phyloP scores from a whole-genome alignment of 2,329 filamentous ascomycete species.

The Talaromyces sp. region DNA sequence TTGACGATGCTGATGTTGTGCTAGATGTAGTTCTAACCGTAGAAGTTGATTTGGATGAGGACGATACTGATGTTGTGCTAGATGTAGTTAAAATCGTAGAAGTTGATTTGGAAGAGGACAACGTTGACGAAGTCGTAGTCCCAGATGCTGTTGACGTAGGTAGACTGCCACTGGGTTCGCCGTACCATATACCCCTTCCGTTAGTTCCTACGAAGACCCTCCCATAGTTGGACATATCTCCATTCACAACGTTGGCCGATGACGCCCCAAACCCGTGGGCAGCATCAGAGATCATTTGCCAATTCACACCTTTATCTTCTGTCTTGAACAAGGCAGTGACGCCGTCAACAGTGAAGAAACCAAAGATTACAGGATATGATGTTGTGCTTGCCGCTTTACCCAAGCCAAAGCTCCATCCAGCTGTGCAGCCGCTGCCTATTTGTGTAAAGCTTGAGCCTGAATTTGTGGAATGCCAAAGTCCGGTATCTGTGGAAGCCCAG shows the following conservation, averaged over 20 bases:
- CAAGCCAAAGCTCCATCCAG: conserved; percentile 25
- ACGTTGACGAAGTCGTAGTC: conserved; percentile 4
- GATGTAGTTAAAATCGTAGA: neutral
- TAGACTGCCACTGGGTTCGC: conserved; percentile 23
- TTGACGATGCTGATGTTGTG: conserved; percentile 1
- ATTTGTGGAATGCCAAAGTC: conserved; percentile 55
- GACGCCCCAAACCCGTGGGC: conserved; percentile 27
- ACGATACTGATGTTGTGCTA: neutral
- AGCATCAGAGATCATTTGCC: conserved; percentile 29
- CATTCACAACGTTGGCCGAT: conserved; percentile 28
- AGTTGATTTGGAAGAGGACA: neutral
- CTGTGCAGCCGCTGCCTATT: conserved; percentile 23
- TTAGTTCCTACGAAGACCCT: conserved; percentile 35
- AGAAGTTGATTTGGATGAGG: conserved; percentile 4
- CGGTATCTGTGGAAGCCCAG: conserved; percentile 44
- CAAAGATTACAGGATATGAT: conserved; percentile 26
- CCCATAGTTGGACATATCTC: conserved; percentile 28
- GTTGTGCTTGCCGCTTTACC: conserved; percentile 22
- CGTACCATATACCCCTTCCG: conserved; percentile 35
- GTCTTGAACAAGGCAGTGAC: conserved; percentile 26
- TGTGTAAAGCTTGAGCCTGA: conserved; percentile 50
- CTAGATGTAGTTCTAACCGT: neutral
- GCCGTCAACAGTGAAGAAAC: conserved; percentile 28
- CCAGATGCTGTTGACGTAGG: conserved; percentile 25
- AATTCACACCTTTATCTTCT: conserved; percentile 27